Base-by-base conservation (phyloP, 768 basidiomycete genomes). In the Naematelia encephala region DNA sequence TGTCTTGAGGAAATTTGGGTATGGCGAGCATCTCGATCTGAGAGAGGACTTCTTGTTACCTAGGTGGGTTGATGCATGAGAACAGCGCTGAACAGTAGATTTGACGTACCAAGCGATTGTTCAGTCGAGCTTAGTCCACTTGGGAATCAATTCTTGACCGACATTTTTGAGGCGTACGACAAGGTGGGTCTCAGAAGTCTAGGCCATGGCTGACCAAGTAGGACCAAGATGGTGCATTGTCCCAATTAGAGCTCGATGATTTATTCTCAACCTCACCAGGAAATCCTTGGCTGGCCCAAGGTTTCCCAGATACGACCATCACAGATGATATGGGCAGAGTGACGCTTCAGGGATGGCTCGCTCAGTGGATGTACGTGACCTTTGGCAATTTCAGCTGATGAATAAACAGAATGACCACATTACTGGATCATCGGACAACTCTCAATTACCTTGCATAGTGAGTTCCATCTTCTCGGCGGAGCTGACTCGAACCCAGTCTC, bases 271-370 rank as follows among this genome's bases (percentile, higher is more conserved):
- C 94, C 8, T 90, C 91, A 13, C 92, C 94, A 0, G 94, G 92
- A 1, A 93, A 93, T 72, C 94, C 94, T n/a, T 99, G 94, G 94
- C 82, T 84, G 13, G 83, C 82, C n/a, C 87, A 89, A 68, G 89
- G 87, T 48, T 96, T 94, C 78, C 90, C 92, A 0, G 90, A 93
- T 67, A 91, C 86, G 12, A 91, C 91, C 4, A 82, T 91, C 46
- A 86, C 89, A 14, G 87, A 91, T 66, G 91, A 92, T 68, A 81
- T 85, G 10, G 91, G 90, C 11, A 86, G 89, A 26, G 89, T 97
- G 16, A 97, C 93, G n/a, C 78, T 99, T 45, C 93, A 97, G 79
- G 90, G 91, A 1, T 99, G 94, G 94, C 80, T 98, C 25, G 94
- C 94, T 19, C 93, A 96, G 73, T 99, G 94, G 94, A 94, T 90